Evolutionary conservation across 169 alveolate species (phyloP).

Genomic region (Plasmodium chabaudi): DNA sequence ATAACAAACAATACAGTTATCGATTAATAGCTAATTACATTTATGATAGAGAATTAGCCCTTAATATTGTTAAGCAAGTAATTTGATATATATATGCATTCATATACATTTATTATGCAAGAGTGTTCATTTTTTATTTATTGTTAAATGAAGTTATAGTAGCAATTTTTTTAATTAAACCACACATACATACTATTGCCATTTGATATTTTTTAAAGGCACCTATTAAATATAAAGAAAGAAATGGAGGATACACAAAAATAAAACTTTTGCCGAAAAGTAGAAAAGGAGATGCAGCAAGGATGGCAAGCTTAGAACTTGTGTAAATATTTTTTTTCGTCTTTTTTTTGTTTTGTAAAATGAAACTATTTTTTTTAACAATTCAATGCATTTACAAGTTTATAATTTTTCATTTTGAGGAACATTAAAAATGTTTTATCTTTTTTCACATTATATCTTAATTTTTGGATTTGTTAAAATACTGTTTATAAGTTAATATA

Average conservation of each 20-base stretch:
- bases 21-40: conserved; percentile 81
- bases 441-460: too few species aligned
- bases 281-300: conserved; percentile 81
- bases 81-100: neutral
- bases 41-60: conserved; percentile 83
- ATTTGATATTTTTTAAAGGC: conserved; percentile 10
- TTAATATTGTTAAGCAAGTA: conserved; percentile 80
- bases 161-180: too few species aligned
- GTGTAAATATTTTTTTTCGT: conserved; percentile 40
- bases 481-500: too few species aligned
- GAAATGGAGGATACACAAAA: conserved; percentile 86
- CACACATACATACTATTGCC: too few species aligned
- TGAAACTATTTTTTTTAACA: neutral
- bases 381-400: neutral
- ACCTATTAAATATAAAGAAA: conserved; percentile 81
- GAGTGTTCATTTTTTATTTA: neutral
- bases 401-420: conserved; percentile 1
- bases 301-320: conserved; percentile 78
- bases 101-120: neutral
- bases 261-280: conserved; percentile 80
- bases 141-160: too few species aligned
- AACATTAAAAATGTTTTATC: neutral
- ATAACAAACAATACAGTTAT: conserved; percentile 79
- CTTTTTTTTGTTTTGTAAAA: conserved; percentile 3
- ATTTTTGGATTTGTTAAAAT: too few species aligned